Base-by-base conservation (phyloP, 106 monocot genomes). In the Iris macrosiphon region DNA sequence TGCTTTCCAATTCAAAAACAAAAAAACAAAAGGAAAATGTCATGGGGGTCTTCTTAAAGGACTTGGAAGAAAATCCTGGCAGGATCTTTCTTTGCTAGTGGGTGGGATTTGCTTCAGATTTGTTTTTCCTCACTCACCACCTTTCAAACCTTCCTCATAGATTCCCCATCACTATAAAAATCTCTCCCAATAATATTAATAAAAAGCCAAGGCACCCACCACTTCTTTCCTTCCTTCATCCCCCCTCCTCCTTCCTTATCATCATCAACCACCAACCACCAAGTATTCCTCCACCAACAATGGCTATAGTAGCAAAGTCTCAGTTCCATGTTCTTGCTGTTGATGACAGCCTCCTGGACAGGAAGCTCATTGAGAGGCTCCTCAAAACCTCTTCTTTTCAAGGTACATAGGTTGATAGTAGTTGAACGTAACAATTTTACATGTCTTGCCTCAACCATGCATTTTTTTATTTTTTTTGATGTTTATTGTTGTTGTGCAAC, bases 301-400 rank as follows among this genome's bases (percentile, higher is more conserved):
- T 70, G 75, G 68, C 52, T 21, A 27, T 73, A 23, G 42, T 34
- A 32, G 30, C 64, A 16, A 54, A 68, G 35, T 39, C 63, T 3
- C 55, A 63, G 31, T 70, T 75, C 64, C 87, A 82, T 61, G 81
- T 87, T 26, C 65, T 87, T 14, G 87, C 87, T 53, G 87, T 87
- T 29, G 87, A 87, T 49, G 87, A 87, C 70, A 87, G 81, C 46
- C 28, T 75, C 62, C 40, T 81, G 14, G 87, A 87, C 51, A 59
- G 81, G 39, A 87, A 82, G 60, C 71, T 87, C 39, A 81, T 82
- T 28, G 87, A 87, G 71, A 78, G 71, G 56, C 64, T 87, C 0
- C 81, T 87, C 52, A 81, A 74, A 40, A 69, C 72, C 53, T 81
- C 87, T 13, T 87, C 87, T 46, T 87, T 74, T 50, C 74, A 77